phyloP scores from a whole-genome alignment of 495 filamentous ascomycete genomes.

The Viridothelium virens region DNA sequence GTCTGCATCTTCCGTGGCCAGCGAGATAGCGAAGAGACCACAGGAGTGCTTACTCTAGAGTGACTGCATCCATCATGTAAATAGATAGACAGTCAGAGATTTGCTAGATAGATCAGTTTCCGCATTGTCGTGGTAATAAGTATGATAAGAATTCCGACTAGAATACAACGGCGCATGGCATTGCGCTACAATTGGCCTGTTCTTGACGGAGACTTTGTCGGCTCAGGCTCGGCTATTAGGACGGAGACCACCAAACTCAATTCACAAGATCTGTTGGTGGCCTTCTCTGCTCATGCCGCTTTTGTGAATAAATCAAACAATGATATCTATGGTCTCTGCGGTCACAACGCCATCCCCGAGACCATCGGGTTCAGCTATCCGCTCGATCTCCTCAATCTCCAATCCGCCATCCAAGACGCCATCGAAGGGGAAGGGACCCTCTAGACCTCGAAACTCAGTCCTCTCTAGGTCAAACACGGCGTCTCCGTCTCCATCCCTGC shows the following conservation, averaged over 20 bases:
- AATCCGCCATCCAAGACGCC: not conserved
- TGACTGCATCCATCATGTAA: too few species aligned
- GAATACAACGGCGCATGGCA: too few species aligned
- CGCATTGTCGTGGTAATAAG: too few species aligned
- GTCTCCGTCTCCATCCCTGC: not conserved
- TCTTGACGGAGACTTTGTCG: not conserved
- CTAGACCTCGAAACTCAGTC: not conserved
- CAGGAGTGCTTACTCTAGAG: too few species aligned
- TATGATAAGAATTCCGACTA: too few species aligned
- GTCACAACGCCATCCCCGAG: not conserved
- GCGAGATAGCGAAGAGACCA: too few species aligned
- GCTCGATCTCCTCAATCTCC: not conserved
- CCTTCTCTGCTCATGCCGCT: not conserved
- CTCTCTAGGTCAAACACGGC: not conserved
- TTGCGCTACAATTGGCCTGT: too few species aligned
- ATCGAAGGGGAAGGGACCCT: not conserved
- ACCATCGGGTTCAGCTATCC: not conserved
- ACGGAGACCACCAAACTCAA: not conserved
- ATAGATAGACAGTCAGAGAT: too few species aligned
- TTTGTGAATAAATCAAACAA: not conserved
- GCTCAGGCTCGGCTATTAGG: not conserved
- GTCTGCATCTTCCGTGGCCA: too few species aligned
- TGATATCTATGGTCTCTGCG: not conserved
- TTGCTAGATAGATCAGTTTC: too few species aligned
- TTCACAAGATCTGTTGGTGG: not conserved